Evolutionary conservation across 2,329 filamentous ascomycete genomes (phyloP).

Genomic region (Escovopsis weberi): DNA sequence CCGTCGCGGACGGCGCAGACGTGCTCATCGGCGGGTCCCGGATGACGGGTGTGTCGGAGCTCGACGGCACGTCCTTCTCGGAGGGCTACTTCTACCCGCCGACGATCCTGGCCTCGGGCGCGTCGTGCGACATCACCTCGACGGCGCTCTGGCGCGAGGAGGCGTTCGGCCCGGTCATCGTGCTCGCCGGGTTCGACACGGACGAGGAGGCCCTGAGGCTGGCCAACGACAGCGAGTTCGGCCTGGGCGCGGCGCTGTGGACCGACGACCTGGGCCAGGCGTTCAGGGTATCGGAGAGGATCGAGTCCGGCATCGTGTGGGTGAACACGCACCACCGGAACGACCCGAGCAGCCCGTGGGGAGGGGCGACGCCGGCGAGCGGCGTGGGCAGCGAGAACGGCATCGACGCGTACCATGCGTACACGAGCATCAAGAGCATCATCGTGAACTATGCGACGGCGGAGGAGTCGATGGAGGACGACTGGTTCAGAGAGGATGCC

Average conservation of each 20-base stretch:
- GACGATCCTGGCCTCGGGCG: conserved; percentile 48
- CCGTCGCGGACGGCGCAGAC: conserved; percentile 34
- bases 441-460: conserved; percentile 52
- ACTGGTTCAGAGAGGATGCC: conserved; percentile 51
- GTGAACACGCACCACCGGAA: conserved; percentile 54
- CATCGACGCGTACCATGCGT: conserved; percentile 44
- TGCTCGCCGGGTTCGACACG: conserved; percentile 59
- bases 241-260: conserved; percentile 64
- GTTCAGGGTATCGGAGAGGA: conserved; percentile 59
- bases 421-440: conserved; percentile 48
- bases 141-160: conserved; percentile 68
- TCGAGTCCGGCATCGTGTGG: conserved; percentile 51
- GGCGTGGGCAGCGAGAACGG: conserved; percentile 64
- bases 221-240: conserved; percentile 62
- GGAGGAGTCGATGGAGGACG: conserved; percentile 37
- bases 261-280: conserved; percentile 58
- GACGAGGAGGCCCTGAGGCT: conserved; percentile 56
- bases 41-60: conserved; percentile 29
- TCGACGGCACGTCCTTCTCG: conserved; percentile 37
- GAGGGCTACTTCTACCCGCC: conserved; percentile 65
- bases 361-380: conserved; percentile 44
- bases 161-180: conserved; percentile 70
- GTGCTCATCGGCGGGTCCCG: conserved; percentile 31
- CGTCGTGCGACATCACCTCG: conserved; percentile 43
- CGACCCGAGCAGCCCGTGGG: conserved; percentile 58